Base-by-base conservation (phyloP, 352 stramenopile species). In the Peronospora farinosa region DNA sequence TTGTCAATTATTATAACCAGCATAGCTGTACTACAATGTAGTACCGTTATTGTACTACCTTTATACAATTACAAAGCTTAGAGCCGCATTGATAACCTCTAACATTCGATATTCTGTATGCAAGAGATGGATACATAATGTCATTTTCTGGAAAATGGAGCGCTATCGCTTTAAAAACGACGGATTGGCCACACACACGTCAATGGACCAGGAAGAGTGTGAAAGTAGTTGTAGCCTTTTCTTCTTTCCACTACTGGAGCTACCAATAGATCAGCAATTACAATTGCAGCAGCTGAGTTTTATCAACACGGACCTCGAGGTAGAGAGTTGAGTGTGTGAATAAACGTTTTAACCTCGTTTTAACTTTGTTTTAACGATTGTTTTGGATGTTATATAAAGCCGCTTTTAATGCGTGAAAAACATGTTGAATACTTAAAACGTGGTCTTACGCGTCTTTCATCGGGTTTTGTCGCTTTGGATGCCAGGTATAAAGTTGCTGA, bases 381-480 rank as follows among this genome's bases (percentile, higher is more conserved):
- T 41, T 31, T 32, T n/a, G 16, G 19, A 44, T 41, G 11, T 27
- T 31, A 33, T 31, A 33, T 40, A 25, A 23, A 82, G 73, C 78
- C 78, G 11, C 45, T 63, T 23, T 66, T 97, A 12, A 88, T 97
- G 54, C 72, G 88, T 21, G 68, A 84, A 47, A 91, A 92, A 52
- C 90, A 96, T 63, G 57, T 78, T 7, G 43, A 61, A 15, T 97
- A 92, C 54, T 67, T 97, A 19, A 68, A 64, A 43, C 70, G 71
- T 17, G 80, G 84, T 2, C 64, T 97, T 5, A 70, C 68, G 8
- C 71, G 70, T 3, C 49, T 97, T 11, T 63, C 80, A 0, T 51
- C 74, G 11, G 76, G 83, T 11, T 98, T 97, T 49, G 82, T 96
- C 10, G 83, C 73, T 25, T 63, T 98, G 16, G 96, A 99, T 68